A percentile compares a stretch with the other conserved stretches of the same genome.
These are phyloP conservation scores for Hirschfeldia incana DNA, from an alignment of 345 rosid genomes.

Conservation along the genomic window DNA sequence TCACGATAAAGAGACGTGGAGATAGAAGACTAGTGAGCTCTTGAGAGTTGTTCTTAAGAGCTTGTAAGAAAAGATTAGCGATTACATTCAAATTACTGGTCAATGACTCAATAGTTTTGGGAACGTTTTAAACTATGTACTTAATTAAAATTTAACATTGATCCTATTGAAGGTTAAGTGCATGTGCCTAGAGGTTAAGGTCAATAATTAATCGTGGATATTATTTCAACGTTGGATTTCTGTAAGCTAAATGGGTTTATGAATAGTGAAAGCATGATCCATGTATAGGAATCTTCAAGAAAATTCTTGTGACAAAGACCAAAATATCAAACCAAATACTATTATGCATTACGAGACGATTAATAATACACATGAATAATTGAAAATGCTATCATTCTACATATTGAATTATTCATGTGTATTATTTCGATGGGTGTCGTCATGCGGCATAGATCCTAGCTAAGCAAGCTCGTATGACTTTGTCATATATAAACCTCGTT, in stretches of 20 bases:
- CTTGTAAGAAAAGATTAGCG: constrained; percentile 8
- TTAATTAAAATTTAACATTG: neutral
- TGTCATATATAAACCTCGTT: neutral
- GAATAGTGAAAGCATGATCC: too few species aligned
- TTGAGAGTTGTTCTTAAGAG: constrained; percentile 3
- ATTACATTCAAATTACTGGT: constrained; percentile 2
- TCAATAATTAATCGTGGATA: neutral
- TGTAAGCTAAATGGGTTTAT: too few species aligned
- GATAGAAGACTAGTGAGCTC: constrained; percentile 14
- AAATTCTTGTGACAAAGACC: too few species aligned
- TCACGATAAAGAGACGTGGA: constrained; percentile 13
- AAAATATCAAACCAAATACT: too few species aligned
- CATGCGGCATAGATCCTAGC: neutral
- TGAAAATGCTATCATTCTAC: neutral
- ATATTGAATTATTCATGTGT: neutral
- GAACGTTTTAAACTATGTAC: neutral
- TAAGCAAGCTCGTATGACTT: neutral
- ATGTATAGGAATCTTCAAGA: too few species aligned
- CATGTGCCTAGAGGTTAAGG: neutral
- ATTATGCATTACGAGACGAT: neutral
- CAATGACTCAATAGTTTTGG: neutral
- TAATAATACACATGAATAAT: neutral
- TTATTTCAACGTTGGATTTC: too few species aligned
- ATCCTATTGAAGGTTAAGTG: neutral
- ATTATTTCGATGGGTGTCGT: too few species aligned